Evolutionary conservation across 164 flowering plant genomes (phyloP), one percentile per base, ranked within the genome.

Genomic region (Buxus sempervirens): DNA sequence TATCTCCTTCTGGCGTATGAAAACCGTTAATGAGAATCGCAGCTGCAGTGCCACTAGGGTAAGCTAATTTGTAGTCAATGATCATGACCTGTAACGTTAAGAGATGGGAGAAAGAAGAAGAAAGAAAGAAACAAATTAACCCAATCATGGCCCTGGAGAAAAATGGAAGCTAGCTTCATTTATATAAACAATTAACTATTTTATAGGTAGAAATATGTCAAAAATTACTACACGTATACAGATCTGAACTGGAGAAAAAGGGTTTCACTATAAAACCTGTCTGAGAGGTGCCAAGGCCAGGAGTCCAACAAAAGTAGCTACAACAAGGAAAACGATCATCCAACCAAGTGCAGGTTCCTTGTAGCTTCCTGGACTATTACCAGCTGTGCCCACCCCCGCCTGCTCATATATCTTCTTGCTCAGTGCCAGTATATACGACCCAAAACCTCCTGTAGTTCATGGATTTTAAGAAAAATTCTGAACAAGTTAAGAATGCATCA

Each of bases 1-100:
- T 76, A 54, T 91, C 95, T 27, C 85, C 91, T n/a, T 28, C 70
- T 72, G 54, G 75, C 56, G 70, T 78, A 60, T 94, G 98, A 75
- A 94, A 91, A 48, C 97, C 98, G 75, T 93, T 88, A 64, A 93
- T 93, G 75, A 93, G 89, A 78, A 93, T 83, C 24, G 91, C 97
- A 56, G 95, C 88, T 28, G 97, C 97, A 72, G 85, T 77, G 48
- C 98, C 97, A 63, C 85, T 89, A 66, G 97, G 98, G 66, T 78
- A 93, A 53, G 88, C 81, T 59, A 93, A 77, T 54, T 87, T 86
- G 69, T 89, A 88, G 79, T 93, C 98, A 0, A 93, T 77, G 25
- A 93, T 90, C 91, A 93, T 67, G 54, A 87, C 77, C 98, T 93
- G 85, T 48, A 56, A 78, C 62, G n/a, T n/a, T n/a, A 1, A n/a